These are phyloP conservation scores for Leccinum brunneo-olivaceum DNA, from an alignment of 1,284 basidiomycete genomes.

Conservation along the genomic window DNA sequence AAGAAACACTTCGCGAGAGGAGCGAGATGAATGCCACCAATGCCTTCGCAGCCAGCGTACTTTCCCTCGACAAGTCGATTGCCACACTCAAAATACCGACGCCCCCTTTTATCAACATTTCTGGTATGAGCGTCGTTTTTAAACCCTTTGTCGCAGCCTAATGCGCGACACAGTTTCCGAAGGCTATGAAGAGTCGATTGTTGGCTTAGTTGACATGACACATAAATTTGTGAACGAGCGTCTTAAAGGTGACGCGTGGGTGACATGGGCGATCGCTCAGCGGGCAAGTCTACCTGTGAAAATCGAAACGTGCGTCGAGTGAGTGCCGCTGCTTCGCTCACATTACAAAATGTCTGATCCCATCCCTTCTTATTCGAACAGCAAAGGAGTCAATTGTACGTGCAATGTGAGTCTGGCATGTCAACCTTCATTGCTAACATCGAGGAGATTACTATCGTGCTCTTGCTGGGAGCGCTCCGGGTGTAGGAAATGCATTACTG, in stretches of 20 bases:
- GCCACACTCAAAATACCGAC: neutral
- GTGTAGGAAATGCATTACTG: neutral
- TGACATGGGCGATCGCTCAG: slow-evolving; percentile 8
- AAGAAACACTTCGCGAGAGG: neutral
- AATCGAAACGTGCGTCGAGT: slow-evolving; percentile 9
- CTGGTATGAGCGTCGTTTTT: neutral
- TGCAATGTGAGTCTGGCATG: neutral
- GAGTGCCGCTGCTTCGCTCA: neutral
- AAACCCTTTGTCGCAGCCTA: neutral
- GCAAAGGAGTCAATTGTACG: slow-evolving; percentile 10
- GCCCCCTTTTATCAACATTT: slow-evolving; percentile 1
- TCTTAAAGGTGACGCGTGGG: slow-evolving; percentile 11
- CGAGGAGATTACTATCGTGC: slow-evolving; percentile 4
- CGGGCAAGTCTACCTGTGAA: slow-evolving; percentile 6
- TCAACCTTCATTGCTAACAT: neutral
- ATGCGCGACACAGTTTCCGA: neutral
- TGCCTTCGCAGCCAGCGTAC: neutral
- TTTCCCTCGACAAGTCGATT: neutral
- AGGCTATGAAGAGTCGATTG: slow-evolving; percentile 1
- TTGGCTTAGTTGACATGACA: slow-evolving; percentile 1
- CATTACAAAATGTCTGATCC: neutral
- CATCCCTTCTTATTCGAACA: neutral
- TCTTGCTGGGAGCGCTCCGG: slow-evolving; percentile 2
- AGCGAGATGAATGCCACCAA: neutral
- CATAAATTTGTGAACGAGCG: slow-evolving; percentile 2